phyloP scores from a whole-genome alignment of 139 green algal species.

The Picocystis salinarum region DNA sequence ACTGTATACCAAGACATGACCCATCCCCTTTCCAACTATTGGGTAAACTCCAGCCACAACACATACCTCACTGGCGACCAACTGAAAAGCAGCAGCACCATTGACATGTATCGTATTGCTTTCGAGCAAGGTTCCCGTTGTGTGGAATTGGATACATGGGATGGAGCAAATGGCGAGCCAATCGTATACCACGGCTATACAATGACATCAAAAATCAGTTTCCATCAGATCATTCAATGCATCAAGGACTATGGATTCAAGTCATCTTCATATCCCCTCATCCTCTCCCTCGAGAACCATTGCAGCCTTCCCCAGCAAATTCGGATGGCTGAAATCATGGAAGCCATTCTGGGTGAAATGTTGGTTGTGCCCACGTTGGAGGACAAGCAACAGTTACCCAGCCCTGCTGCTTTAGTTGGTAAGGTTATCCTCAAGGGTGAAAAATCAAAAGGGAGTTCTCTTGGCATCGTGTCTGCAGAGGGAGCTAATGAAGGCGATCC shows the following conservation, averaged over 20 bases:
- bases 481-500: no score
- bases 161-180: conserved; percentile 1
- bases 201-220: conserved; percentile 2
- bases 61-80: conserved; percentile 12
- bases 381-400: background rate
- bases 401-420: background rate
- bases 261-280: conserved; percentile 5
- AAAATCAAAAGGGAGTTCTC: no score
- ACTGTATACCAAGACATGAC: conserved; percentile 1
- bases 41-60: conserved; percentile 12
- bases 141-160: conserved; percentile 12
- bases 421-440: background rate
- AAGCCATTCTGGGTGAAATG: background rate
- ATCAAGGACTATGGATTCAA: conserved; percentile 1
- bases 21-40: conserved; percentile 6
- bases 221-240: conserved; percentile 2
- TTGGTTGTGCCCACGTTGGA: background rate
- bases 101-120: conserved; percentile 1
- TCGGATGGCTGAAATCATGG: conserved; percentile 2
- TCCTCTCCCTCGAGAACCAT: conserved; percentile 12
- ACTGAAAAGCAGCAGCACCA: background rate
- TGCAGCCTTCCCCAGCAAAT: background rate
- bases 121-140: background rate
- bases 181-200: conserved; percentile 11
- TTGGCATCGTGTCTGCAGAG: no score